Conservation (phyloP, 2,329 filamentous ascomycete genomes). For the Metarhizium robertsii region DNA sequence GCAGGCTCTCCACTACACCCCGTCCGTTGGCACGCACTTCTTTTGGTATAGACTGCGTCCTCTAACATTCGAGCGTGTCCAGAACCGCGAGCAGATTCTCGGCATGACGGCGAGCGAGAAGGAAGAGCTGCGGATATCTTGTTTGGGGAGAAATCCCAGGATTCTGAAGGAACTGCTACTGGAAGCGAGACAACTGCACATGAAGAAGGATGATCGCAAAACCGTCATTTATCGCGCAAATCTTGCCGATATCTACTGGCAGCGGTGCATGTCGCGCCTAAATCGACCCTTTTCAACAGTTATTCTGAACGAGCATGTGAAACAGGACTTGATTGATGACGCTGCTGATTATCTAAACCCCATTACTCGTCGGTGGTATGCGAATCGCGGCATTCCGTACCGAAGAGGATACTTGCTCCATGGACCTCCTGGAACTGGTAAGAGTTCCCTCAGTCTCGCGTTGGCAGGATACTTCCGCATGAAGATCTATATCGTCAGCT, state of each 20-base stretch:
- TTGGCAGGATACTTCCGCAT: slow-evolving; percentile 62
- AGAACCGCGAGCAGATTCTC: slow-evolving; percentile 32
- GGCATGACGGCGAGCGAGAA: slow-evolving; percentile 35
- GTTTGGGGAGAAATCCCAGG: slow-evolving; percentile 50
- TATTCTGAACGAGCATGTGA: slow-evolving; percentile 51
- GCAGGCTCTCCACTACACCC: slow-evolving; percentile 52
- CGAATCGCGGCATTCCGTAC: slow-evolving; percentile 76
- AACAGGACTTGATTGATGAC: slow-evolving; percentile 50
- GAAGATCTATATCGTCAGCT: slow-evolving; percentile 62
- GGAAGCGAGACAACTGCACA: slow-evolving; percentile 46
- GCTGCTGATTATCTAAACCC: slow-evolving; percentile 55
- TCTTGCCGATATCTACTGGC: slow-evolving; percentile 43
- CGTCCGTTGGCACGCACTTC: slow-evolving; percentile 55
- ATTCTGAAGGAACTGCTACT: slow-evolving; percentile 53
- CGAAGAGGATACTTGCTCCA: slow-evolving; percentile 74
- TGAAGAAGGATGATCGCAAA: slow-evolving; percentile 49
- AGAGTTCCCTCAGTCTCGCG: slow-evolving; percentile 62
- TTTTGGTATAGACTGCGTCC: slow-evolving; percentile 57
- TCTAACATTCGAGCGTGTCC: slow-evolving; percentile 46
- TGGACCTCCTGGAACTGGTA: slow-evolving; percentile 73
- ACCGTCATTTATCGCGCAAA: slow-evolving; percentile 56
- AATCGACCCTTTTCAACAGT: slow-evolving; percentile 56
- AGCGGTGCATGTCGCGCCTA: slow-evolving; percentile 51
- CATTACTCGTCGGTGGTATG: slow-evolving; percentile 65
- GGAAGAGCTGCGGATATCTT: slow-evolving; percentile 51